Base-by-base conservation (phyloP, 768 basidiomycete genomes). In the Porphyrellus cyaneotinctus region DNA sequence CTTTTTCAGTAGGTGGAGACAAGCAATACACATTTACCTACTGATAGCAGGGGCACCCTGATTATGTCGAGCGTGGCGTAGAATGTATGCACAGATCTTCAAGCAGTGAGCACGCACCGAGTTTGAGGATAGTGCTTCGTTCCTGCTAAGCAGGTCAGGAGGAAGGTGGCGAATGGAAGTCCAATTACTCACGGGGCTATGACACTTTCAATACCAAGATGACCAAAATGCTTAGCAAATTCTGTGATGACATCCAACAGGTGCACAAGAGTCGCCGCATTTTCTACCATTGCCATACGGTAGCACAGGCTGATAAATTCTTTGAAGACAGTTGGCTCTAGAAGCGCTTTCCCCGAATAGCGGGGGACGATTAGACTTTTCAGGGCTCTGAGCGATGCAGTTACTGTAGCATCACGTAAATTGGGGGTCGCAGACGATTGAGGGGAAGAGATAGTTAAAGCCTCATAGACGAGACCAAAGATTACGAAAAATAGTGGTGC, bases 401-500 rank as follows among this genome's bases (percentile, higher is more conserved):
- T 67, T 11, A 84, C 73, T 8, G 81, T 72, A 1, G 73, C 70
- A 43, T 76, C 73, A 7, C 78, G 78, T 11, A 72, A 59, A 12
- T 74, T 64, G 6, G 73, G 66, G 0, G 70, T 58, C 2, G 74
- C 68, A 6, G 79, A 77, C 0, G 82, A 74, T 49, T 90, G 82
- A 0, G 84, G 71, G 2, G 86, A 81, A 4, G 87, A 79, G 0
- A 80, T 76, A 0, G 82, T 81, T 8, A 97, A 73, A 0, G 90
- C 85, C 65, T 98, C 95, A 59, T 88, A 99, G 1, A 95, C 85
- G n/a, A 98, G 80, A 12, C 95, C 95, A 64, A 95, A 97, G 6
- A 97, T 65, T 12, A 91, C 79, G 71, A 86, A 93, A 73, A 97
- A 99, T 70, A 91, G 84, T 12, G 83, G 77, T 0, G 86, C 78